phyloP scores from a whole-genome alignment of 495 filamentous ascomycete species.

The Melanomma pulvis-pyrius region DNA sequence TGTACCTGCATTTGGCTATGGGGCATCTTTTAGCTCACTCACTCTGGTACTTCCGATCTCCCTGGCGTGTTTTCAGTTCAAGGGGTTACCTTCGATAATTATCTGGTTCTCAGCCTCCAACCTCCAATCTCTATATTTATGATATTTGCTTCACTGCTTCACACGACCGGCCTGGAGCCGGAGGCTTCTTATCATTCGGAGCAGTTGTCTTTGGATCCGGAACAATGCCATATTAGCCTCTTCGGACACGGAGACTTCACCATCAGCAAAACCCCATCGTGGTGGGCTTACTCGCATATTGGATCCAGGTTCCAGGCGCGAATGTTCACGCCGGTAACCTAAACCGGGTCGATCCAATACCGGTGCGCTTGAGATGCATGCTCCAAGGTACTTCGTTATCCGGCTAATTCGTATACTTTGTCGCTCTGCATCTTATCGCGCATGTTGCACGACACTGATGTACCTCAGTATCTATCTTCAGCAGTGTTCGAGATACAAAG shows the following conservation, averaged over 20 bases:
- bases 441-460: background rate
- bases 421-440: slow-evolving; percentile 7
- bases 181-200: background rate
- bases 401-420: slow-evolving; percentile 17
- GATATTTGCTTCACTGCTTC: too few relatives aligned
- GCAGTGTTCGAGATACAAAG: background rate
- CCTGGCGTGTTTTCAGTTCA: too few relatives aligned
- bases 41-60: too few relatives aligned
- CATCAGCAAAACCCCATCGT: slow-evolving; percentile 4
- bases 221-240: slow-evolving; percentile 18
- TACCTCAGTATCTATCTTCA: background rate
- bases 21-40: too few relatives aligned
- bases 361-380: slow-evolving; percentile 2
- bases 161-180: too few relatives aligned
- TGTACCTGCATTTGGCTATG: too few relatives aligned
- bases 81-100: too few relatives aligned
- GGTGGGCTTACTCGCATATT: slow-evolving; percentile 23
- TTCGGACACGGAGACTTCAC: slow-evolving; percentile 18
- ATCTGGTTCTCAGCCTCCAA: too few relatives aligned
- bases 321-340: background rate
- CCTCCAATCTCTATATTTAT: too few relatives aligned
- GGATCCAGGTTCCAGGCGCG: slow-evolving; percentile 13
- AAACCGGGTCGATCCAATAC: slow-evolving; percentile 1
- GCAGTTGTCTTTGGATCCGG: slow-evolving; percentile 2
- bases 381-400: slow-evolving; percentile 16